These are phyloP conservation scores for Fraxinus platypoda DNA, from an alignment of 305 asterid genomes.

Conservation along the genomic window DNA sequence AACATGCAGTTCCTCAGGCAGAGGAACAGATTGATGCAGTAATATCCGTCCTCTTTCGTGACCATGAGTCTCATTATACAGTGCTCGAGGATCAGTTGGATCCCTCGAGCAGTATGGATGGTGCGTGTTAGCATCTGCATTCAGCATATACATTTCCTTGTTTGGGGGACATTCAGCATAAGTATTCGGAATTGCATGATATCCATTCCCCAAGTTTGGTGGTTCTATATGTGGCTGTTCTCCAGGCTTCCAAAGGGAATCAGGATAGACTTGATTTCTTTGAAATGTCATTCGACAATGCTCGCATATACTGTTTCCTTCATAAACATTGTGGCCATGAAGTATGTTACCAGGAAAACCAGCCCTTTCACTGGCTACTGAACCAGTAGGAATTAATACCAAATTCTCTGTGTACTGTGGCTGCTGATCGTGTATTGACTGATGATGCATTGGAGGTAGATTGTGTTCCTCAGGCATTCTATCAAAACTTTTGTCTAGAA, in stretches of 20 bases:
- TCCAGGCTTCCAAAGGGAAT: constrained; percentile 56
- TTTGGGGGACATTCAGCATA: constrained; percentile 71
- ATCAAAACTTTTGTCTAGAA: constrained; percentile 45
- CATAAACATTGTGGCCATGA: constrained; percentile 54
- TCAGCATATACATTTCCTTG: constrained; percentile 56
- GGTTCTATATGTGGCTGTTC: constrained; percentile 59
- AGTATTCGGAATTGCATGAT: constrained; percentile 52
- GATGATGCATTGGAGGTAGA: constrained; percentile 47
- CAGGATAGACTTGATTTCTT: constrained; percentile 59
- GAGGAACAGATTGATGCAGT: constrained; percentile 58
- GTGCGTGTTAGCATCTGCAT: constrained; percentile 51
- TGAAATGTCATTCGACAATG: constrained; percentile 59
- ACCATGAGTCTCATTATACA: constrained; percentile 49
- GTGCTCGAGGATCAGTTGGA: constrained; percentile 53
- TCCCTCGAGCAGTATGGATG: constrained; percentile 61
- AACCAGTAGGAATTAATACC: constrained; percentile 47
- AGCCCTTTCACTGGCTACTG: constrained; percentile 47
- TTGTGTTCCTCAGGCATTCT: constrained; percentile 59
- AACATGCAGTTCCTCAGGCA: constrained; percentile 60
- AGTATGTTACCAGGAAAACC: constrained; percentile 76
- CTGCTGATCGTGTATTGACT: constrained; percentile 57
- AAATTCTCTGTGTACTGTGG: constrained; percentile 58
- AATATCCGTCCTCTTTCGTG: constrained; percentile 72
- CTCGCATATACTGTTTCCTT: constrained; percentile 62
- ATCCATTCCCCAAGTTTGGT: constrained; percentile 57